Percentiles rank a stretch among this genome's conserved stretches.
These are phyloP conservation scores for Penicillium sp. DNA, from an alignment of 2,329 filamentous ascomycete genomes.

Conservation along the genomic window DNA sequence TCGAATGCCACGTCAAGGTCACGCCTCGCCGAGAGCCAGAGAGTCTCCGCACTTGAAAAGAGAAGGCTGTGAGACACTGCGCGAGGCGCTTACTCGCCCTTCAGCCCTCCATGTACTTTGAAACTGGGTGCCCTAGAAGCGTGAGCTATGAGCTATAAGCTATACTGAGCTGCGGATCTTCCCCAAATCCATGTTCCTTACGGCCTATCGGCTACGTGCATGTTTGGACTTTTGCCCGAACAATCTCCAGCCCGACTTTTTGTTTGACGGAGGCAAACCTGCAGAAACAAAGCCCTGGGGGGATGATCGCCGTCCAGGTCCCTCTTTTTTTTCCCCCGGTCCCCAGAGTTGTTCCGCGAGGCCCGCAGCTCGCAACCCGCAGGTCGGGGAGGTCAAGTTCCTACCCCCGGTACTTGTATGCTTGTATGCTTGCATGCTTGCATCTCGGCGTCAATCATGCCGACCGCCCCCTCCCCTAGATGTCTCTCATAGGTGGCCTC, in stretches of 20 bases:
- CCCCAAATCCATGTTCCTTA: constrained; percentile 24
- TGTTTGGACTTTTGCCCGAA: constrained; percentile 20
- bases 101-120: constrained; percentile 12
- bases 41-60: constrained; percentile 6
- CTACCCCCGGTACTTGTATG: constrained; percentile 10
- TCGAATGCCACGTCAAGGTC: constrained; percentile 20
- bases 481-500: constrained; percentile 21
- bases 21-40: constrained; percentile 9
- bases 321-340: constrained; percentile 1
- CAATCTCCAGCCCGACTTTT: constrained; percentile 21
- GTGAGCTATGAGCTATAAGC: no score
- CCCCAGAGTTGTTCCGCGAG: constrained; percentile 10
- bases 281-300: constrained; percentile 21
- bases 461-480: no score
- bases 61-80: constrained; percentile 13
- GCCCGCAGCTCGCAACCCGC: constrained; percentile 7
- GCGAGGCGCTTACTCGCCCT: constrained; percentile 5
- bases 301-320: not conserved
- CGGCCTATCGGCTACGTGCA: constrained; percentile 22
- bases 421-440: no score
- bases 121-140: not conserved
- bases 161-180: not conserved
- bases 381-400: constrained; percentile 17
- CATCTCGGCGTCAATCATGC: no score
- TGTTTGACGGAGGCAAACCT: constrained; percentile 26